phyloP scores from a whole-genome alignment of 352 stramenopile species.

The Pythium angustatum region DNA sequence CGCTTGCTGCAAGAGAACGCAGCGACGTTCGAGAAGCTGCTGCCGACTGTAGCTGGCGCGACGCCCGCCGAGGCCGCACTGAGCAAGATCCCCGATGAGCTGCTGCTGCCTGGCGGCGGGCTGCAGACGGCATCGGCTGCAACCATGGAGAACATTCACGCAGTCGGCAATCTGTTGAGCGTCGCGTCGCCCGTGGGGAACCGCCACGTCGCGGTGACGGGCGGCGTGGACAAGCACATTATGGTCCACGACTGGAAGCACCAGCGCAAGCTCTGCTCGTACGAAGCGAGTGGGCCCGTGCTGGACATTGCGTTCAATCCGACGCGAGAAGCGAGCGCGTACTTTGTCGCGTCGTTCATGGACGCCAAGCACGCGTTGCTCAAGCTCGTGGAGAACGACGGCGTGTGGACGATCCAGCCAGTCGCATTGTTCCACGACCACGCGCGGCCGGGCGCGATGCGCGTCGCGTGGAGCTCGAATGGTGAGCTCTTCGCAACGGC shows the following conservation, averaged over 20 bases:
- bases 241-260: conserved; percentile 68
- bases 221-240: conserved; percentile 75
- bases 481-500: conserved; percentile 69
- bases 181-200: conserved; percentile 47
- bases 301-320: conserved; percentile 69
- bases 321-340: conserved; percentile 34
- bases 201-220: conserved; percentile 50
- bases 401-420: conserved; percentile 42
- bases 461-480: conserved; percentile 55
- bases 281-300: conserved; percentile 47
- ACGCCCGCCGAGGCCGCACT: conserved; percentile 12
- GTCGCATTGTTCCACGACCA: conserved; percentile 69
- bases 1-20: conserved; percentile 61
- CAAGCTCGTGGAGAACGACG: conserved; percentile 37
- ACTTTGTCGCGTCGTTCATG: conserved; percentile 72
- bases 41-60: conserved; percentile 16
- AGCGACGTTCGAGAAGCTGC: conserved; percentile 29
- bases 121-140: conserved; percentile 33
- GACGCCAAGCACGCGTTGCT: conserved; percentile 68
- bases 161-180: conserved; percentile 71
- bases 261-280: conserved; percentile 42
- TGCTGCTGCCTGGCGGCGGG: conserved; percentile 54
- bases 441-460: conserved; percentile 65
- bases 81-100: conserved; percentile 64
- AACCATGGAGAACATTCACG: conserved; percentile 50